Evolutionary conservation across 768 basidiomycete species (phyloP), one percentile per base, ranked within the genome.

Genomic region (Tylopilus plumbeoviolaceoides): DNA sequence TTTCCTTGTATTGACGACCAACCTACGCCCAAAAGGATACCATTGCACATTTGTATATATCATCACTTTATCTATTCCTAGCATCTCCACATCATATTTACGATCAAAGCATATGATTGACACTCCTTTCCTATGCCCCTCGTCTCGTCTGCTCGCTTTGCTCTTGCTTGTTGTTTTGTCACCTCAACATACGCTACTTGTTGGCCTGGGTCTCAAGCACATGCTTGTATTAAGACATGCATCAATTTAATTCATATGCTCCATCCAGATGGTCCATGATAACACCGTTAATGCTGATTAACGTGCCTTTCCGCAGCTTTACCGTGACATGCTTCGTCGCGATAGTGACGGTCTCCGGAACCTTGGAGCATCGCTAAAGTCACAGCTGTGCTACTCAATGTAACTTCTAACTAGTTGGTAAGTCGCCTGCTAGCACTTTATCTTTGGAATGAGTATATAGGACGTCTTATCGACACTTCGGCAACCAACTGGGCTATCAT

Each of bases 41-140:
- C 63, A 55, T 61, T 60, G 68, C 61, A 63, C 63, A 53, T 63
- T 64, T 69, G 65, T 71, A 51, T 64, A 69, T 60, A 71, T 54
- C 65, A 69, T 58, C 60, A 59, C 21, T 59, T 63, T 66, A 70
- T 71, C 57, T 67, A 69, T 67, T 56, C 35, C 49, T 44, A 54
- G 59, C 68, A 68, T 68, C 59, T 65, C 51, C 55, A 53, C 46
- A 18, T 7, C 56, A 65, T 68, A 54, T 67, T 56, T 52, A 54
- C n/a, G 55, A 63, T 53, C 35, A 48, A 30, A 57, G 55, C 55
- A 60, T 60, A 70, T 55, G 69, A 56, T 40, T 59, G 40, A 40
- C 51, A 9, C 33, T 46, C 47, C 58, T 58, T 63, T 52, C 15
- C 54, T 45, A 57, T 60, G 57, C 47, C 49, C 42, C 47, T 52